A percentile compares a stretch with the other conserved stretches of the same genome.
Conservation (phyloP, 2,329 filamentous ascomycete genomes). For the Sphaerulina populicola region DNA sequence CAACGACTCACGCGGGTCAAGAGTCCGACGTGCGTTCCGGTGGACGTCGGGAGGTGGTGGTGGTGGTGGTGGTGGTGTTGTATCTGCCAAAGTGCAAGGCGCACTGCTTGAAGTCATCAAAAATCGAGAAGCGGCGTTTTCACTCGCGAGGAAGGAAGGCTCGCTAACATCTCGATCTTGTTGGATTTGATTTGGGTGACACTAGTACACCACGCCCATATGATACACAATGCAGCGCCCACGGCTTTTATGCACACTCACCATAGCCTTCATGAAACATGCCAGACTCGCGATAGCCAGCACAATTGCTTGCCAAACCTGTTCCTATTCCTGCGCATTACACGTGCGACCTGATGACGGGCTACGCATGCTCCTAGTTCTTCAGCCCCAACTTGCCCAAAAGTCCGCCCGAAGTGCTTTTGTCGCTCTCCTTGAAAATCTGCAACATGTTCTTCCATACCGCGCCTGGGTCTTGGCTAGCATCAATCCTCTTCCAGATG, state of each 20-base stretch:
- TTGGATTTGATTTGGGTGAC: constrained; percentile 12
- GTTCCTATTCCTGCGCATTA: constrained; percentile 2
- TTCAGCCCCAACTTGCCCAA: constrained; percentile 48
- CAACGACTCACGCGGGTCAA: constrained; percentile 13
- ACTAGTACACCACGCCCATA: constrained; percentile 17
- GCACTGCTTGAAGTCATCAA: not conserved
- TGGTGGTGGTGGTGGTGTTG: not conserved
- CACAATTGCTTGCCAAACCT: not conserved
- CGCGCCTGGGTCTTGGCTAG: constrained; percentile 87
- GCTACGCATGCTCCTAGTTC: constrained; percentile 16
- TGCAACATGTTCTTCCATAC: constrained; percentile 90
- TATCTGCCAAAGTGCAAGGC: not conserved
- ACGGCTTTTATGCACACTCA: constrained; percentile 20
- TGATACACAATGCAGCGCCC: constrained; percentile 17
- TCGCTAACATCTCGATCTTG: constrained; percentile 4
- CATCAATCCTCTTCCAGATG: constrained; percentile 93
- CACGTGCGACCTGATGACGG: constrained; percentile 5
- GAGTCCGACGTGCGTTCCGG: no score
- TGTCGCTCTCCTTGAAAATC: constrained; percentile 56
- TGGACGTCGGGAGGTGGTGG: not conserved
- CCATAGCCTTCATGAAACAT: not conserved
- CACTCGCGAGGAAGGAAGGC: not conserved
- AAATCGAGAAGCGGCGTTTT: not conserved
- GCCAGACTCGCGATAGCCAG: not conserved
- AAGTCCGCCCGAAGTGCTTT: constrained; percentile 38